phyloP scores from a whole-genome alignment of 331 rosid genomes.

The Acacia concinna region DNA sequence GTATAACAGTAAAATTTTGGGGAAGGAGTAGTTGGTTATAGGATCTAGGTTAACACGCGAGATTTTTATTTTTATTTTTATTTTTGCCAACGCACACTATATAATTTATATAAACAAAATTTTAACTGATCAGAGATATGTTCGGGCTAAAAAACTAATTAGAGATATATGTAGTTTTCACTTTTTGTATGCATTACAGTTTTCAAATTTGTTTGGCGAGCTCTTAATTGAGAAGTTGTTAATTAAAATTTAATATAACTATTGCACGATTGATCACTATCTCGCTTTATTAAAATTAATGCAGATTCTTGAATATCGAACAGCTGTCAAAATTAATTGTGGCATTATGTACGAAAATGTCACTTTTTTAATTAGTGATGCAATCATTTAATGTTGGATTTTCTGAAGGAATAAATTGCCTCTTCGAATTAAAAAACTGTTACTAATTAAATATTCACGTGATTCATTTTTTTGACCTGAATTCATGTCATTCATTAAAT shows the following conservation, averaged over 20 bases:
- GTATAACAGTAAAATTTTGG: too few relatives aligned
- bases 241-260: neutral
- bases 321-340: neutral
- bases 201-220: neutral
- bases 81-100: too few relatives aligned
- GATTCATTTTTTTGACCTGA: too few relatives aligned
- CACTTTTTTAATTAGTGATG: neutral
- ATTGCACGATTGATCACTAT: neutral
- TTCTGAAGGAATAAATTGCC: neutral
- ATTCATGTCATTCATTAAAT: too few relatives aligned
- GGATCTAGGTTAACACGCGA: too few relatives aligned
- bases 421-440: neutral
- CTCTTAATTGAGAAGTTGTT: neutral
- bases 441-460: too few relatives aligned
- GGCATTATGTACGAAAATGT: neutral
- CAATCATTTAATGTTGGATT: neutral
- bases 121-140: too few relatives aligned
- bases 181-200: neutral
- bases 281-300: neutral
- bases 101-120: too few relatives aligned
- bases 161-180: too few relatives aligned
- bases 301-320: neutral
- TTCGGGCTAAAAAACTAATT: too few relatives aligned
- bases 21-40: too few relatives aligned
- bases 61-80: too few relatives aligned